These are phyloP conservation scores for Vitis amurensis DNA, from an alignment of 164 flowering plant species.

Conservation along the genomic window DNA sequence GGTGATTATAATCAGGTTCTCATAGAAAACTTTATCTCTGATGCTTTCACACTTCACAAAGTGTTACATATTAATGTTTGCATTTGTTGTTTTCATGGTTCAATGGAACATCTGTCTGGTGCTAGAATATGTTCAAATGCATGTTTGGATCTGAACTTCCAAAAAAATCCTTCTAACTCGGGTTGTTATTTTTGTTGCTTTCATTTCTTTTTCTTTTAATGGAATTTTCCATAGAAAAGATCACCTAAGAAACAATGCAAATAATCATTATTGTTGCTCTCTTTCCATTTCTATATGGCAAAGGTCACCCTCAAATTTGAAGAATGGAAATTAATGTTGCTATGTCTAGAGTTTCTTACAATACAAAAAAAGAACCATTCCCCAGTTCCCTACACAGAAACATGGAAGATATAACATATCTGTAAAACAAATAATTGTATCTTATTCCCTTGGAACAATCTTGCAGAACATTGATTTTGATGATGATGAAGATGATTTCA, in stretches of 20 bases:
- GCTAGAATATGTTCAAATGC: neutral
- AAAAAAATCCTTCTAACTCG: too few species aligned
- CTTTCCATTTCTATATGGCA: neutral
- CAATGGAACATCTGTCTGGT: neutral
- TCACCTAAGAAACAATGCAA: too few species aligned
- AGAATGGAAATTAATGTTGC: too few species aligned
- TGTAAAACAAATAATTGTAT: neutral
- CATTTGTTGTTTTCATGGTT: neutral
- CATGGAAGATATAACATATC: too few species aligned
- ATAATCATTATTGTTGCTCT: neutral
- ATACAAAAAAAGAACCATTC: too few species aligned
- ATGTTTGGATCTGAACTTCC: neutral
- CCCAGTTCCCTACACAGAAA: too few species aligned
- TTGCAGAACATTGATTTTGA: conserved; percentile 51
- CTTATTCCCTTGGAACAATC: neutral
- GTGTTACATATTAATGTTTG: neutral
- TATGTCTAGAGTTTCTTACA: too few species aligned
- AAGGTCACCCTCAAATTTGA: too few species aligned
- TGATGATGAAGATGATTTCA: conserved; percentile 59
- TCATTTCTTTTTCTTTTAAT: neutral
- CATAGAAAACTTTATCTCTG: neutral
- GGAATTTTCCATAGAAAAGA: too few species aligned
- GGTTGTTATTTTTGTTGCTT: neutral
- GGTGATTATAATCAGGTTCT: conserved; percentile 57
- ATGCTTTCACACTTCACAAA: too few species aligned